phyloP scores from a whole-genome alignment of 257 asterid genomes.

The Phtheirospermum japonicum region DNA sequence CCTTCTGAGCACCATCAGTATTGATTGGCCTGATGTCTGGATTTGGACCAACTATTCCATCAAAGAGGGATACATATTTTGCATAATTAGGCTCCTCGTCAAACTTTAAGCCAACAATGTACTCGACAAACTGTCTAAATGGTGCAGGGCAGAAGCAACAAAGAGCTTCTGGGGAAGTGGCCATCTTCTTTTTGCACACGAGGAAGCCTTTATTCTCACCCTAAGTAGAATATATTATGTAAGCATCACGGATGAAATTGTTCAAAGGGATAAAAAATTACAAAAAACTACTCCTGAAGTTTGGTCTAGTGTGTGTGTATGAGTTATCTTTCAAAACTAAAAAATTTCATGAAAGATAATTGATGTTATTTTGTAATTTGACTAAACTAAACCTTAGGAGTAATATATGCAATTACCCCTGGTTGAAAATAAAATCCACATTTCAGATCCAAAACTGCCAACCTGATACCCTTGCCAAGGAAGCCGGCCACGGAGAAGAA shows the following conservation, averaged over 20 bases:
- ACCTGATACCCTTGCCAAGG: slow-evolving; percentile 75
- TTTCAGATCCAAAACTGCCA: slow-evolving; percentile 16
- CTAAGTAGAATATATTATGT: slow-evolving; percentile 27
- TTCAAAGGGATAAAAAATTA: background rate
- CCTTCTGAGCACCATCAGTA: slow-evolving; percentile 68
- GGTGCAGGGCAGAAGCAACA: slow-evolving; percentile 54
- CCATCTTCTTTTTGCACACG: slow-evolving; percentile 60
- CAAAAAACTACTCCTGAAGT: background rate
- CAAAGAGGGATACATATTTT: slow-evolving; percentile 49
- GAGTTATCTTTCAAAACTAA: background rate
- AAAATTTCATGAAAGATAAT: background rate
- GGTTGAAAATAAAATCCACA: slow-evolving; percentile 9
- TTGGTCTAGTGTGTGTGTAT: too few relatives aligned
- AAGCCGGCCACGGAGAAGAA: slow-evolving; percentile 56
- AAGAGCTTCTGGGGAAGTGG: slow-evolving; percentile 52
- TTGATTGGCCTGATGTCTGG: slow-evolving; percentile 56
- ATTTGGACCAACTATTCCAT: slow-evolving; percentile 55
- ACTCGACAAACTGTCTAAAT: slow-evolving; percentile 47
- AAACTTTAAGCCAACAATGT: slow-evolving; percentile 53
- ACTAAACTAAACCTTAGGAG: too few relatives aligned
- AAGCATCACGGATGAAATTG: slow-evolving; percentile 12
- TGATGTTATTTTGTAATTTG: background rate
- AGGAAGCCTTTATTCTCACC: slow-evolving; percentile 58
- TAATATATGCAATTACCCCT: too few relatives aligned
- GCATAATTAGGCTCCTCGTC: slow-evolving; percentile 65